phyloP scores from a whole-genome alignment of 345 rosid genomes.

The Euphorbia tirucalli region DNA sequence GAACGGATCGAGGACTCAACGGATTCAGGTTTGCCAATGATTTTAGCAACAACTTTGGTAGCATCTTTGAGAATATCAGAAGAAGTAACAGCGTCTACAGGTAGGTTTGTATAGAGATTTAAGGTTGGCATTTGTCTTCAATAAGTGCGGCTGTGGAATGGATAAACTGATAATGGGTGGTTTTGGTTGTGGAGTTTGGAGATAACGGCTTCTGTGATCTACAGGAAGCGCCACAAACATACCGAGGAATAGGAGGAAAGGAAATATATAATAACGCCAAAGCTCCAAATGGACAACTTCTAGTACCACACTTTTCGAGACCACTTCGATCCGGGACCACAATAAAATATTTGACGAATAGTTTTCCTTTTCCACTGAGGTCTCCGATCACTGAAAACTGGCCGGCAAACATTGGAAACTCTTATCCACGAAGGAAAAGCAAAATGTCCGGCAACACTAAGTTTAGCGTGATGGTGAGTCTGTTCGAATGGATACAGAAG shows the following conservation, averaged over 20 bases:
- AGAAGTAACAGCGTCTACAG: slow-evolving; percentile 76
- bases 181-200: not conserved
- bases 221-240: too few species aligned
- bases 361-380: too few species aligned
- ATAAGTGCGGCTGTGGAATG: too few species aligned
- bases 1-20: slow-evolving; percentile 29
- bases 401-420: too few species aligned
- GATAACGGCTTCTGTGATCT: not conserved
- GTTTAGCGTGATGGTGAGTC: slow-evolving; percentile 67
- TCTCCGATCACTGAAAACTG: too few species aligned
- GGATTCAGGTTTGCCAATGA: slow-evolving; percentile 94
- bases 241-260: too few species aligned
- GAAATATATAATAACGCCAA: too few species aligned
- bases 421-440: not conserved
- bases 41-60: slow-evolving; percentile 79
- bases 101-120: slow-evolving; percentile 76
- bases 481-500: slow-evolving; percentile 87
- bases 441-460: slow-evolving; percentile 42
- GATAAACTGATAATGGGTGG: not conserved
- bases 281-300: too few species aligned
- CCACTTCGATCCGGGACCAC: too few species aligned
- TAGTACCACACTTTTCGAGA: too few species aligned
- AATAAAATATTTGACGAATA: too few species aligned
- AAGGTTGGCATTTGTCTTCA: slow-evolving; percentile 62
- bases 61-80: slow-evolving; percentile 93